These are phyloP conservation scores for Boletus vermiculosoides DNA, from an alignment of 768 basidiomycete genomes.

Conservation along the genomic window DNA sequence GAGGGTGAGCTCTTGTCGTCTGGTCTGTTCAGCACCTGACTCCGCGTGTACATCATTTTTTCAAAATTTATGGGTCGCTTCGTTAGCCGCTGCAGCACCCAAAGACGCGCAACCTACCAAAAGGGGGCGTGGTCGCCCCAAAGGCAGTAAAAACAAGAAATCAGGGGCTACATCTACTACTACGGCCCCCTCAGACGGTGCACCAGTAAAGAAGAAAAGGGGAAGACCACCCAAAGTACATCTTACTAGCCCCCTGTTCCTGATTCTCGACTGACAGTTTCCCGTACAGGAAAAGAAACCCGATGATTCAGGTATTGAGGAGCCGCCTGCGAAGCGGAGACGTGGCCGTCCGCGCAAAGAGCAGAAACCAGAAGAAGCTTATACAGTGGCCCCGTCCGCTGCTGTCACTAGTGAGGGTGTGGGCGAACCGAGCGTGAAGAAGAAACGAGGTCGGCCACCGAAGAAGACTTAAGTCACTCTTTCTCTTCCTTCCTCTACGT, in stretches of 20 bases:
- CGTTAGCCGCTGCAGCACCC: conserved; percentile 41
- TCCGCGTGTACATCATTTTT: conserved; percentile 18
- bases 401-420: conserved; percentile 35
- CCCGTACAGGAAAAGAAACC: conserved; percentile 34
- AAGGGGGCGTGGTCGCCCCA: conserved; percentile 85
- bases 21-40: conserved; percentile 12
- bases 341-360: conserved; percentile 74
- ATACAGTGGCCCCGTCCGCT: conserved; percentile 35
- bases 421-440: conserved; percentile 55
- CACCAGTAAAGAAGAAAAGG: conserved; percentile 43
- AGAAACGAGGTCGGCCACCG: conserved; percentile 73
- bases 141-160: conserved; percentile 80
- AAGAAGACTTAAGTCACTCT: conserved; percentile 34
- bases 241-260: conserved; percentile 10
- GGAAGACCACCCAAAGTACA: conserved; percentile 53
- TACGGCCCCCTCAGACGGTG: conserved; percentile 27
- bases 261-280: conserved; percentile 23
- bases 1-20: conserved; percentile 29
- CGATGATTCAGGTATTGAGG: conserved; percentile 50
- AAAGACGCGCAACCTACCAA: conserved; percentile 46
- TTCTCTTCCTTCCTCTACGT: conserved; percentile 7
- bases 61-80: conserved; percentile 19
- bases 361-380: conserved; percentile 46
- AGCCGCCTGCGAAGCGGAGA: conserved; percentile 58
- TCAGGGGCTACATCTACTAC: conserved; percentile 35